These are phyloP conservation scores for Thelonectria discophora DNA, from an alignment of 2,329 filamentous ascomycete species.

Conservation along the genomic window DNA sequence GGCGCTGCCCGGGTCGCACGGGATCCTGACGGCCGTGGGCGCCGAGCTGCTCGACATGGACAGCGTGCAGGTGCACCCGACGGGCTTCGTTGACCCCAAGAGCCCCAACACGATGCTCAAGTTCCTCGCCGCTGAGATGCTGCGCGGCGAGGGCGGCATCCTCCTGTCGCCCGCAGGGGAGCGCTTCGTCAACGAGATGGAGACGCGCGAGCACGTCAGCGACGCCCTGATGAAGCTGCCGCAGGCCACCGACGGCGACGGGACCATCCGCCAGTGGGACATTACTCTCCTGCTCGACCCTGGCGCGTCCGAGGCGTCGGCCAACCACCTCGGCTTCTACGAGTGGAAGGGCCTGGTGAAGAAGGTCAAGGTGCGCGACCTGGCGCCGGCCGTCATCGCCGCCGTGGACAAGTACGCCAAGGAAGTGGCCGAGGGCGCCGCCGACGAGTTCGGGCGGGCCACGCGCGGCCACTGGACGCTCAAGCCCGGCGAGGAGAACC, in stretches of 20 bases:
- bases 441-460: constrained; percentile 58
- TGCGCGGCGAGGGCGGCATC: constrained; percentile 70
- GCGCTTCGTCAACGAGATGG: constrained; percentile 70
- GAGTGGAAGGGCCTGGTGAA: constrained; percentile 67
- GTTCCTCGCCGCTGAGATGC: constrained; percentile 70
- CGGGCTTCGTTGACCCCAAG: constrained; percentile 67
- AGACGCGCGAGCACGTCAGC: constrained; percentile 66
- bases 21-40: constrained; percentile 50
- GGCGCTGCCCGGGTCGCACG: constrained; percentile 62
- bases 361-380: constrained; percentile 63
- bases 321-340: constrained; percentile 69
- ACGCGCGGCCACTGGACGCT: constrained; percentile 66
- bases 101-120: constrained; percentile 59
- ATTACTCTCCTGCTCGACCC: constrained; percentile 68
- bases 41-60: constrained; percentile 61
- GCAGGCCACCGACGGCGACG: constrained; percentile 43
- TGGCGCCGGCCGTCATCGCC: constrained; percentile 51
- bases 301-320: constrained; percentile 60
- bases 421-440: constrained; percentile 49
- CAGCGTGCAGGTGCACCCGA: constrained; percentile 71
- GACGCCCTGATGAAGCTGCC: constrained; percentile 57
- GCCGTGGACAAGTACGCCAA: constrained; percentile 60
- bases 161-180: constrained; percentile 57
- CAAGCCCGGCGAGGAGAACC: constrained; percentile 51
- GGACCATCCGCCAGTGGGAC: constrained; percentile 61